Conservation (phyloP, 768 basidiomycete species). For the Lepiota brunneoincarnata region DNA sequence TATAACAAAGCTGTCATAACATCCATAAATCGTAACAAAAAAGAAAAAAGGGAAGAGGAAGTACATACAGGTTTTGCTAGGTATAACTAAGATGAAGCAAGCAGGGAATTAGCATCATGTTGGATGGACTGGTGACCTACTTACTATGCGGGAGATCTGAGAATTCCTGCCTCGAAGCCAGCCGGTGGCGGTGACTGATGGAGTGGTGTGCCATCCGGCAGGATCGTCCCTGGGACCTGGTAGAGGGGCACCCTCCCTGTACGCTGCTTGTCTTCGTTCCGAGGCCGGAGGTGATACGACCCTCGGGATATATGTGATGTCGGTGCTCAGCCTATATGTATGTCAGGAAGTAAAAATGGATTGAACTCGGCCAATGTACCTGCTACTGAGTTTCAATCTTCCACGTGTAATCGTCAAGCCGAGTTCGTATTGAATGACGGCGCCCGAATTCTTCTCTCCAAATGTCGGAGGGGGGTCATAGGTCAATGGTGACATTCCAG, state of each 20-base stretch:
- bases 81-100: constrained; percentile 23
- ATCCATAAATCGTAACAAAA: neutral
- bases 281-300: constrained; percentile 18
- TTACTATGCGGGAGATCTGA: constrained; percentile 5
- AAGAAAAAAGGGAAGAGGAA: too few species aligned
- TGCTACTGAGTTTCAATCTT: constrained; percentile 34
- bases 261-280: constrained; percentile 18
- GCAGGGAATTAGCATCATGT: neutral
- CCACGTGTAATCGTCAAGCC: constrained; percentile 35
- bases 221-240: constrained; percentile 20
- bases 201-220: constrained; percentile 18
- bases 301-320: constrained; percentile 18
- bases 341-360: neutral
- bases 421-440: constrained; percentile 35
- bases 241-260: constrained; percentile 16
- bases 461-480: constrained; percentile 33
- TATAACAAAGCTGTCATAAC: constrained; percentile 18
- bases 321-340: constrained; percentile 21
- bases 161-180: constrained; percentile 6
- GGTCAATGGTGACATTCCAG: neutral
- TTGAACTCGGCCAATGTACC: constrained; percentile 26
- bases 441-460: constrained; percentile 28
- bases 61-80: constrained; percentile 22
- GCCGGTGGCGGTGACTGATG: constrained; percentile 2
- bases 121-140: neutral